A percentile compares a stretch with the other conserved stretches of the same genome.
Conservation (phyloP, 2,329 filamentous ascomycete species). For the Neofusicoccum laricinum region DNA sequence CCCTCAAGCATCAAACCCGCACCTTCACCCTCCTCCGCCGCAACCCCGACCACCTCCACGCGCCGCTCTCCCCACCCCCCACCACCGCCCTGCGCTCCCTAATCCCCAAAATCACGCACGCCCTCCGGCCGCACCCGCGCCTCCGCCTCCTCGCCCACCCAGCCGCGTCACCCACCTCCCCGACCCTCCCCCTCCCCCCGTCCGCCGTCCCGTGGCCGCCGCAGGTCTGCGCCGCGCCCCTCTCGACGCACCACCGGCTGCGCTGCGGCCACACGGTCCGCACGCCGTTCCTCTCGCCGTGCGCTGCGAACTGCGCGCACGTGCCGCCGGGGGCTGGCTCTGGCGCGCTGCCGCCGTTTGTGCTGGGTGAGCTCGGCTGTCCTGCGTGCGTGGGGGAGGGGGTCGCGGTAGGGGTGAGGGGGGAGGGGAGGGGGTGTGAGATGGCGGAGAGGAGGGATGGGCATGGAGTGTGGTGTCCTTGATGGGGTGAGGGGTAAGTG, state of each 20-base stretch:
- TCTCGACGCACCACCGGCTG: conserved; percentile 6
- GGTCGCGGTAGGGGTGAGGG: neutral
- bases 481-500: neutral
- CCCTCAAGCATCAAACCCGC: neutral
- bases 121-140: neutral
- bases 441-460: neutral
- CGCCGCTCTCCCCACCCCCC: too few species aligned
- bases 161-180: neutral
- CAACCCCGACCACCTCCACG: neutral
- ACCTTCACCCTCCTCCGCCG: neutral
- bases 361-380: neutral
- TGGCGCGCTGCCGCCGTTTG: neutral
- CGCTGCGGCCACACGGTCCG: neutral
- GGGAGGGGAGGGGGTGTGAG: neutral
- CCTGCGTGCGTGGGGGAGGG: neutral
- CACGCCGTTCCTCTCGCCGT: conserved; percentile 1
- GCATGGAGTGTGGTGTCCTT: neutral
- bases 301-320: conserved; percentile 1
- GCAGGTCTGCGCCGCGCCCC: neutral
- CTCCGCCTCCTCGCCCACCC: neutral
- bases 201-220: neutral
- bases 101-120: neutral
- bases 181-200: neutral
- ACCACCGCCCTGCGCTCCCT: neutral
- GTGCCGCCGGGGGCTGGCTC: neutral